Evolutionary conservation across 768 basidiomycete genomes (phyloP).

Genomic region (Lactifluus rugatus): DNA sequence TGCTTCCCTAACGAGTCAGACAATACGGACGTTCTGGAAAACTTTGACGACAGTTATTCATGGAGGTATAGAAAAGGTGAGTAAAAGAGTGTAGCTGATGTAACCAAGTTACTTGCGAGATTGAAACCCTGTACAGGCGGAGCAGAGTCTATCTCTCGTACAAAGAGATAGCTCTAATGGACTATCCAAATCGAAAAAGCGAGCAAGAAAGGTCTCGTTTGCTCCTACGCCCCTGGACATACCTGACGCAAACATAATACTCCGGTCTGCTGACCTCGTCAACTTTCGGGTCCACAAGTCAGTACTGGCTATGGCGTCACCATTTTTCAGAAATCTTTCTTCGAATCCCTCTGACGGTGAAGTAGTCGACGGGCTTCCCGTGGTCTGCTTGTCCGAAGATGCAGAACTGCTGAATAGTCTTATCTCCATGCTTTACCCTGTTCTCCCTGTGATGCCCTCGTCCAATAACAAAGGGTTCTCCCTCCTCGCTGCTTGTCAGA

Average conservation of each 20-base stretch:
- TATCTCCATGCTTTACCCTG: neutral
- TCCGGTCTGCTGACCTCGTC: neutral
- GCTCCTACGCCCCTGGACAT: neutral
- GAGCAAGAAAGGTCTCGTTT: neutral
- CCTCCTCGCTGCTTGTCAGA: conserved; percentile 17
- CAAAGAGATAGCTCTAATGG: neutral
- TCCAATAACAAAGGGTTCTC: neutral
- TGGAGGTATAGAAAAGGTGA: neutral
- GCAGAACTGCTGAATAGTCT: neutral
- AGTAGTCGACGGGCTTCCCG: neutral
- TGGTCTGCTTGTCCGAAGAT: neutral
- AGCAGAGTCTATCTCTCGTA: neutral
- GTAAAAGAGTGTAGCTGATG: too few species aligned
- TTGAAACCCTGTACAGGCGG: neutral
- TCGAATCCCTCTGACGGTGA: neutral
- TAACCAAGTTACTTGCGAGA: too few species aligned
- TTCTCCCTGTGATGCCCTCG: neutral
- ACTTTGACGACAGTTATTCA: neutral
- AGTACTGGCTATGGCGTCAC: neutral
- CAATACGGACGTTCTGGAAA: neutral
- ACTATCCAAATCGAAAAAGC: neutral
- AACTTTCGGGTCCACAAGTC: conserved; percentile 6
- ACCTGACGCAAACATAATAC: neutral
- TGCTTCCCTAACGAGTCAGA: neutral
- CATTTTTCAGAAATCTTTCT: conserved; percentile 1